Evolutionary conservation across 1,284 basidiomycete genomes (phyloP), one percentile per base, ranked within the genome.

Genomic region (Amylostereum areolatum): DNA sequence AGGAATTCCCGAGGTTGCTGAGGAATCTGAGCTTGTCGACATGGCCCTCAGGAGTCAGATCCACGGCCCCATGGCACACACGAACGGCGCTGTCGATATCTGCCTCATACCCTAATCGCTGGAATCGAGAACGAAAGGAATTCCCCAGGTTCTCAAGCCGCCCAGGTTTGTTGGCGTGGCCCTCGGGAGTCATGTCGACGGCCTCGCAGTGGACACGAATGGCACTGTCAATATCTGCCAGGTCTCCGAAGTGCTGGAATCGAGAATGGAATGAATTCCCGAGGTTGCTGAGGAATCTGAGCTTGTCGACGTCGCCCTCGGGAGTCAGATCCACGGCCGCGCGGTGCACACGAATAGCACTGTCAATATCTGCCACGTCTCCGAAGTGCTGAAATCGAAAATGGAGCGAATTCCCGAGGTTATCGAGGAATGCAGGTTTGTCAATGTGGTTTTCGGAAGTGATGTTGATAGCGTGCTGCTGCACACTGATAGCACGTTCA

Each of bases 361-460:
- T 6, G n/a, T 39, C 37, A 25, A 39, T 6, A n/a, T 39, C 37
- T 5, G n/a, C 37, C 7, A 39, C n/a, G n/a, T 39, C 12, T n/a
- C 37, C 37, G 7, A 25, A 18, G 7, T 25, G 37, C 37, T 39
- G 7, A n/a, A 39, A 39, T 10, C 39, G 60, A 35, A 59, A 52
- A 43, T 59, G 57, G 43, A 66, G 47, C 4, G 64, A 58, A 31
- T 47, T 55, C 12, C 64, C 66, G 29, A 68, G 49, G 39, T 56
- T 57, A 46, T 55, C 52, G 29, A 65, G 48, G 8, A 53, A 49
- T 45, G 29, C 33, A 9, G 46, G 31, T 36, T 45, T 39, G 32
- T 44, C 27, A 7, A 42, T 32, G 35, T 47, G 45, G 10, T 39
- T 46, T 4, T 45, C 31, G 3, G 43, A 24, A 28, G 45, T 46